Evolutionary conservation across 352 stramenopile species (phyloP).

Genomic region (Chrysophaeum taylorii): DNA sequence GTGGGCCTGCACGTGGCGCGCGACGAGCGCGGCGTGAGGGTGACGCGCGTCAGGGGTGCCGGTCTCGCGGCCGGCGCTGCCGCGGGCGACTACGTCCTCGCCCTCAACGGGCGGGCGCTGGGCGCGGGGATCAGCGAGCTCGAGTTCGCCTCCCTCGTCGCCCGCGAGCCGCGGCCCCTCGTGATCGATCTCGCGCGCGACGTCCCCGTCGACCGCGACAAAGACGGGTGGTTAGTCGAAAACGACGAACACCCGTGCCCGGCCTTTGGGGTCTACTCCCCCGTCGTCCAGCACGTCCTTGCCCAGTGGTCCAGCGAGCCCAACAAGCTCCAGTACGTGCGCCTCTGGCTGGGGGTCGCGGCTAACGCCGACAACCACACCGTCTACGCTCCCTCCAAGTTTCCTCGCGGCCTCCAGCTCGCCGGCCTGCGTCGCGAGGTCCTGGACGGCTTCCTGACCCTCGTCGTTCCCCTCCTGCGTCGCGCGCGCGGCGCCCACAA

Average conservation of each 20-base stretch:
- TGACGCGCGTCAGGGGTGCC: neutral
- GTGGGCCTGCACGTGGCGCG: neutral
- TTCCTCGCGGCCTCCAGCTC: slow-evolving; percentile 13
- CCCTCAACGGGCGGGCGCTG: neutral
- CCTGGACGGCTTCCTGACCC: slow-evolving; percentile 20
- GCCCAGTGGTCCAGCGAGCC: slow-evolving; percentile 9
- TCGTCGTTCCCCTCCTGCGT: slow-evolving; percentile 18
- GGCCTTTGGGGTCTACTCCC: slow-evolving; percentile 10
- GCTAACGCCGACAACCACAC: neutral
- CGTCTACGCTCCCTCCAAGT: neutral
- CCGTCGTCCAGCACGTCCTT: slow-evolving; percentile 16
- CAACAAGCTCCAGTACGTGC: slow-evolving; percentile 18
- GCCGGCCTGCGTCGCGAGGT: neutral
- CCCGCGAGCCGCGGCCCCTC: neutral
- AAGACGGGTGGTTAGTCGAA: neutral
- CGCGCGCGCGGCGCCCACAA: neutral
- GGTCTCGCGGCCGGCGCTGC: neutral
- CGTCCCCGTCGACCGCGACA: no score
- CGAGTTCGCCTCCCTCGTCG: neutral
- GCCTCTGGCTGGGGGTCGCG: slow-evolving; percentile 13
- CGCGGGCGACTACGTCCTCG: neutral
- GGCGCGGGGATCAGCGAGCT: neutral
- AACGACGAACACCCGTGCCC: slow-evolving; percentile 14
- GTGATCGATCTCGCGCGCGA: neutral
- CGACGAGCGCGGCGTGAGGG: neutral